Base-by-base conservation (phyloP, 306 rosid species). In the Sphenostylis stenocarpa region DNA sequence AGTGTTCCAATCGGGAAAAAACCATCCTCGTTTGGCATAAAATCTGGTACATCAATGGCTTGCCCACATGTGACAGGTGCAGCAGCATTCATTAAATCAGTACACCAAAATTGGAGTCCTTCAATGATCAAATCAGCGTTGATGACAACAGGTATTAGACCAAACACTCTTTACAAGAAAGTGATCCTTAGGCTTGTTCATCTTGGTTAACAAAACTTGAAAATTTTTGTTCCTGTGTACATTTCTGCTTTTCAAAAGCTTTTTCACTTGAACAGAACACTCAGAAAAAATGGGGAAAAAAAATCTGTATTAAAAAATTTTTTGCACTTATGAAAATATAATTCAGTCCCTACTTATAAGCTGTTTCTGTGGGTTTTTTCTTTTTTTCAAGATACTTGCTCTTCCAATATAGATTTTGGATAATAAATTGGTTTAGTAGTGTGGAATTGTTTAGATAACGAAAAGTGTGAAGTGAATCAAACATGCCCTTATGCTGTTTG, bases 1-100 rank as follows among this genome's bases (percentile, higher is more conserved):
- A 83, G 86, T 29, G 81, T 84, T 65, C 93, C 96, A 33, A 12
- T 80, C 6, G 93, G 93, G 39, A 70, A 83, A 76, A 90, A 77
- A 19, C 90, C 93, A 23, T 85, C 98, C 53, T 34, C 60, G 17
- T 95, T 84, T 87, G 84, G 78, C 49, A 66, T 92, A 70, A 90
- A 23, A 77, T 92, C 98, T 1, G 97, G 98, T 17, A 95, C 98
- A 28, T 95, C 98, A 10, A 95, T 95, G 98, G 91, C 98, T 28
- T 95, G 98, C 80, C 98, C 98, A 17, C 98, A 95, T 61, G 97
- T 92, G 21, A 78, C 98, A 7, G 97, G 98, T 4, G 96, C 96
- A 49, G 96, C 91, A 76, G 94, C 97, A 70, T 88, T 95, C 77
- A 58, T 95, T 68, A 92, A 87, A 79, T 89, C 96, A 58, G 77